Evolutionary conservation across 495 filamentous ascomycete genomes (phyloP).

Genomic region (Thozetella sp.): DNA sequence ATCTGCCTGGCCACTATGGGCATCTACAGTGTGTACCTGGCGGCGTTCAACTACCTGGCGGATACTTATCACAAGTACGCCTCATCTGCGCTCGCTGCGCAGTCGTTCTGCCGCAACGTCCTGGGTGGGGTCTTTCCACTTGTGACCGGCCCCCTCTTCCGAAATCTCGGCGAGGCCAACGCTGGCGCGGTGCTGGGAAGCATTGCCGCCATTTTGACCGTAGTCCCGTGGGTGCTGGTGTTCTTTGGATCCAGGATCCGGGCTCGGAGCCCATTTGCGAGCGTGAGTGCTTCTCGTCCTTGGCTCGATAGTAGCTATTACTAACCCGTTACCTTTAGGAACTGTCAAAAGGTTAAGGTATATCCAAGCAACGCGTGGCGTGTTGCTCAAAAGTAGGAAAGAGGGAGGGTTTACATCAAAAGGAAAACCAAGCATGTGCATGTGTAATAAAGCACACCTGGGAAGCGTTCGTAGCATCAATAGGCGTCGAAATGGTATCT

Average conservation of each 20-base stretch:
- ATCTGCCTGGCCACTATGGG: constrained; percentile 81
- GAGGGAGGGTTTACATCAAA: no score
- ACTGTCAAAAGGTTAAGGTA: background rate
- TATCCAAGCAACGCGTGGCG: no score
- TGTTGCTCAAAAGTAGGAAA: no score
- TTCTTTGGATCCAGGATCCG: constrained; percentile 81
- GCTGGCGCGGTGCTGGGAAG: constrained; percentile 78
- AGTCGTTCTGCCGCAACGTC: constrained; percentile 83
- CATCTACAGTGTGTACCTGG: constrained; percentile 86
- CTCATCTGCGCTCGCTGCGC: constrained; percentile 84
- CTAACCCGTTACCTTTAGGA: background rate
- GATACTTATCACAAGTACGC: constrained; percentile 87
- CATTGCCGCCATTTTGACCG: constrained; percentile 67
- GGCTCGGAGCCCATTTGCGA: constrained; percentile 75
- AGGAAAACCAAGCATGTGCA: no score
- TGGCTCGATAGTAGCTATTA: background rate
- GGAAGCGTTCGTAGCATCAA: no score
- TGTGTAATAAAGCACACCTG: no score
- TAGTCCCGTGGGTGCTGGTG: constrained; percentile 86
- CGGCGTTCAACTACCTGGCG: constrained; percentile 93
- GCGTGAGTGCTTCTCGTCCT: constrained; percentile 8
- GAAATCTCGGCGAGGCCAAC: constrained; percentile 67
- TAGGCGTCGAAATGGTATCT: no score
- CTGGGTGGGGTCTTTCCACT: constrained; percentile 84
- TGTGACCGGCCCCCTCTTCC: constrained; percentile 72